Percentiles rank a stretch among this genome's conserved stretches.
phyloP scores from a whole-genome alignment of 2,329 filamentous ascomycete species.

The Claviceps citrina region DNA sequence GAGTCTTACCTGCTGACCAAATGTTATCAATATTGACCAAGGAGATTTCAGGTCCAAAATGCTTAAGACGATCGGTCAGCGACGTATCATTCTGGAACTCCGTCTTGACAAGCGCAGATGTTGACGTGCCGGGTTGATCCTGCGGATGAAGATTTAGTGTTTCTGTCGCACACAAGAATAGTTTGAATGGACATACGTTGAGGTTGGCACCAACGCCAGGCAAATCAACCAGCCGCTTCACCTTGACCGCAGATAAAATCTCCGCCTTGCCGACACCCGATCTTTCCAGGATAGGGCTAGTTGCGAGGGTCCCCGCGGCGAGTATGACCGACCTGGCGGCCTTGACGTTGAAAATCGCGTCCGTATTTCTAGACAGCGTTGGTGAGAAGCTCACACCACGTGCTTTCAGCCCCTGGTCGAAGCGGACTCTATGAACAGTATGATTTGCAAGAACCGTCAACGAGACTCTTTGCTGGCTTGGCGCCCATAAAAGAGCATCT shows the following conservation, averaged over 20 bases:
- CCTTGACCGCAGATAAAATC: conserved; percentile 30
- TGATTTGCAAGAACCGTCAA: conserved; percentile 14
- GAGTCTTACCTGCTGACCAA: conserved; percentile 6
- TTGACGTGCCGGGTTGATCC: conserved; percentile 11
- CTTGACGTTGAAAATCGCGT: not conserved
- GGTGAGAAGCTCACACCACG: conserved; percentile 5
- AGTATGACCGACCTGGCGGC: conserved; percentile 7
- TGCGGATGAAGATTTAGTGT: not conserved
- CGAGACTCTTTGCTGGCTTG: conserved; percentile 14
- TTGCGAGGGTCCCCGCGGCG: conserved; percentile 8
- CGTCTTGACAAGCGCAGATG: conserved; percentile 9
- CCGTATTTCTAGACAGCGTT: conserved; percentile 33
- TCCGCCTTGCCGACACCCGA: conserved; percentile 35
- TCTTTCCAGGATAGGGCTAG: conserved; percentile 30
- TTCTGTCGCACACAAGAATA: no score
- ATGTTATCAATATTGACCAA: conserved; percentile 11
- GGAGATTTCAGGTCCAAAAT: conserved; percentile 12
- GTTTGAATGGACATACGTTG: conserved; percentile 7
- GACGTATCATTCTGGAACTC: conserved; percentile 10
- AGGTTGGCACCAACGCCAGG: conserved; percentile 34
- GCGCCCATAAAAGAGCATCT: conserved; percentile 19
- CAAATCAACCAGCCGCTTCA: conserved; percentile 32
- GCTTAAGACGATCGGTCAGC: conserved; percentile 7
- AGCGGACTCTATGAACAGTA: conserved; percentile 20
- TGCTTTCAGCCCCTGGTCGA: conserved; percentile 10